Evolutionary conservation across 257 asterid genomes (phyloP).

Genomic region (Gynochthodes officinalis): DNA sequence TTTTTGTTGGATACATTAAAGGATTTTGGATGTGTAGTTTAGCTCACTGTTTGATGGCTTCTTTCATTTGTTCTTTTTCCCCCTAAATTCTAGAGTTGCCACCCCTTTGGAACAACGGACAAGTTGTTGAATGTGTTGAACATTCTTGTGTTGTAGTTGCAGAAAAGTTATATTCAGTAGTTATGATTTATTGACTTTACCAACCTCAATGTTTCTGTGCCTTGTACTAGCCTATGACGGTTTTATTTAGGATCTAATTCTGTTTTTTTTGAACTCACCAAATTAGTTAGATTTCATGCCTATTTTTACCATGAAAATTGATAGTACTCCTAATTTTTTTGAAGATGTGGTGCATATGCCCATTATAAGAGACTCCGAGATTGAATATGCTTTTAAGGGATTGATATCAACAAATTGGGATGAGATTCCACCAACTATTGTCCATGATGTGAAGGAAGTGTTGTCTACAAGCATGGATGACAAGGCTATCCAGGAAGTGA

Average conservation of each 20-base stretch:
- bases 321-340: conserved; percentile 58
- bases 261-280: conserved; percentile 17
- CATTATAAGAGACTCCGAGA: conserved; percentile 56
- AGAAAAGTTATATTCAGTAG: background rate
- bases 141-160: background rate
- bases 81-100: background rate
- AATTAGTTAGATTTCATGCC: conserved; percentile 36
- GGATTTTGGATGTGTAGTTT: background rate
- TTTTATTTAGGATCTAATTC: conserved; percentile 5
- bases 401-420: conserved; percentile 83
- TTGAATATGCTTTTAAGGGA: conserved; percentile 74
- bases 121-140: background rate
- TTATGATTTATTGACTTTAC: background rate
- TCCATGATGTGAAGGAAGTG: conserved; percentile 53
- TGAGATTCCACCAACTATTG: conserved; percentile 61
- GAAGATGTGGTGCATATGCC: conserved; percentile 66
- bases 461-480: conserved; percentile 75
- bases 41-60: background rate
- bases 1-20: too few relatives aligned
- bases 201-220: background rate
- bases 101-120: background rate
- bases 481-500: conserved; percentile 82
- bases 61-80: background rate
- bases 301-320: conserved; percentile 45
- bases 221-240: too few relatives aligned